Conservation (phyloP, 2,329 filamentous ascomycete species). For the Cladobotryum mycophilum region DNA sequence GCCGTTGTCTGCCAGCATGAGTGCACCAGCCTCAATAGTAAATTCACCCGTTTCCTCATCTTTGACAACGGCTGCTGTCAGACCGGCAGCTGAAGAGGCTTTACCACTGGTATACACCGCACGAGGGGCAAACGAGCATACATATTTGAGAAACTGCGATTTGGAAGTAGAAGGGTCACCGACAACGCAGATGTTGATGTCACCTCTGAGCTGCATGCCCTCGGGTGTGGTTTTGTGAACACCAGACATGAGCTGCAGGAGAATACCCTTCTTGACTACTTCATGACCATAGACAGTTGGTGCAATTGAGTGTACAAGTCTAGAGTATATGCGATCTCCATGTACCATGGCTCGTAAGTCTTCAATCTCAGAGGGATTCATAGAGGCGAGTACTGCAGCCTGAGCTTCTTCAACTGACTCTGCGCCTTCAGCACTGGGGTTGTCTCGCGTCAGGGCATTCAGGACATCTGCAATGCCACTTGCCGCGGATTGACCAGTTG, state of each 20-base stretch:
- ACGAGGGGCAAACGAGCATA: conserved; percentile 92
- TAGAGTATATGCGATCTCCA: conserved; percentile 88
- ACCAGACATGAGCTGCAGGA: conserved; percentile 93
- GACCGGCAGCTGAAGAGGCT: conserved; percentile 91
- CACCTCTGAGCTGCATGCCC: conserved; percentile 90
- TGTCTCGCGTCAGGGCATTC: conserved; percentile 62
- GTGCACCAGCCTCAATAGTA: conserved; percentile 93
- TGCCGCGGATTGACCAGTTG: conserved; percentile 66
- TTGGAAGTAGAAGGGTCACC: conserved; percentile 96
- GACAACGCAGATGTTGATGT: conserved; percentile 98
- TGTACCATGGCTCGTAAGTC: conserved; percentile 92
- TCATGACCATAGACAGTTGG: conserved; percentile 97
- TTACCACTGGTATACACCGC: conserved; percentile 98
- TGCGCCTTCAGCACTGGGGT: conserved; percentile 55
- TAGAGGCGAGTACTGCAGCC: conserved; percentile 75
- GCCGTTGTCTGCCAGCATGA: conserved; percentile 95
- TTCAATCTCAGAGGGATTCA: conserved; percentile 81
- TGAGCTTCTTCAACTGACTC: conserved; percentile 80
- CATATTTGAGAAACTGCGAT: conserved; percentile 96
- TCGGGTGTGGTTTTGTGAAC: conserved; percentile 87
- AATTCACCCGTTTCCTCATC: conserved; percentile 98
- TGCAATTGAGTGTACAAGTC: conserved; percentile 86
- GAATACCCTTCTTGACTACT: conserved; percentile 92
- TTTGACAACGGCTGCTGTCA: conserved; percentile 94
- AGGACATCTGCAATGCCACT: conserved; percentile 68